Evolutionary conservation across 805 yeast genomes (phyloP), one percentile per base, ranked within the genome.

Genomic region (Myxozyma neotropica): DNA sequence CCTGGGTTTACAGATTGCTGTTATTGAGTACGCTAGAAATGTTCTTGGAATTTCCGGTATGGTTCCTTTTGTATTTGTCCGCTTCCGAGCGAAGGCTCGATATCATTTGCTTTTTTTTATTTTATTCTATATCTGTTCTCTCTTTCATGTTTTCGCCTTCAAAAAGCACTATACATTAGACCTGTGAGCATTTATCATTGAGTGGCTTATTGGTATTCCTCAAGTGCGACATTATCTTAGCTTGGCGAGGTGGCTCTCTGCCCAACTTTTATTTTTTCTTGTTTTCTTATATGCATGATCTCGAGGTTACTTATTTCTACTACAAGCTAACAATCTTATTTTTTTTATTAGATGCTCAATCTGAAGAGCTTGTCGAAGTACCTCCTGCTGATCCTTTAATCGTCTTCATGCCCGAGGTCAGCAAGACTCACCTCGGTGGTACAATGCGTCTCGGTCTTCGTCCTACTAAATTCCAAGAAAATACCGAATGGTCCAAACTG

Each of bases 371-470:
- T 23, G 61, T 52, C 29, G 83, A 82, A 66, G 77, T 81, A 42
- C 88, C 86, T 57, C 82, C 81, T 4, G 81, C 78, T 35, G 81
- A 82, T 55, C 86, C 90, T 19, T 83, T 90, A 53, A 95, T 94
- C 59, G 89, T 94, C 50, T 94, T 90, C 79, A 94, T 94, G 99
- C 99, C 99, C 45, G 99, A 94, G 76, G 91, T 93, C 64, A 96
- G 91, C 76, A 93, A 91, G 79, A 85, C 88, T 68, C 90, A 89
- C 74, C 82, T 94, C 80, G 99, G 99, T 65, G 99, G 99, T 68
- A 93, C 98, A 53, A 94, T 94, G 99, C 87, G 99, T 80, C 82
- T 94, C 68, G 99, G 99, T 69, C 81, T 90, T 66, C 91, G 97
- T 76, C 84, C 92, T 67, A 91, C 98, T 40, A 83, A 81, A 65